Base-by-base conservation (phyloP, 140 eudicot species). In the Bidens hawaiensis region DNA sequence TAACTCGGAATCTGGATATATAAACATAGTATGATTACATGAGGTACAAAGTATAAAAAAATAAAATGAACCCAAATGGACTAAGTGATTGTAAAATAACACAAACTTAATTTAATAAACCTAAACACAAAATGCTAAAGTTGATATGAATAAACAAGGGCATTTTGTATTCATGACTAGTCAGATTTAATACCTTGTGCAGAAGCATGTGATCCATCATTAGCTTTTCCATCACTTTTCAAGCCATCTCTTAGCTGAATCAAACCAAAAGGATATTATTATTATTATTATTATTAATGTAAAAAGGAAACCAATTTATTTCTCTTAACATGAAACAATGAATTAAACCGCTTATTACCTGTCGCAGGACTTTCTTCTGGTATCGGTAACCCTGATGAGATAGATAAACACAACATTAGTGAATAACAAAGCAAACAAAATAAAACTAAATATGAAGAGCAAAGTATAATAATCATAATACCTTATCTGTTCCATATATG, bases 401-500 rank as follows among this genome's bases (percentile, higher is more conserved):
- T 30, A 52, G 60, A 56, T 19, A 19, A 73, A 62, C 67, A 42
- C 50, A 60, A 31, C 38, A 48, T 60, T 34, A 45, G 47, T 45
- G 23, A 30, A 8, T 41, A 41, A 63, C 11, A 15, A 30, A 31
- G 12, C 53, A n/a, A 16, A 24, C n/a, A 46, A 38, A 28, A 28
- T 14, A 21, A 19, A 19, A 42, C n/a, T n/a, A n/a, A n/a, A n/a
- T n/a, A n/a, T 23, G 36, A 25, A 45, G 30, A 55, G n/a, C n/a
- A n/a, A 41, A 18, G 21, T 40, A n/a, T n/a, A n/a, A n/a, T n/a
- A n/a, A n/a, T 46, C 24, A 49, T 21, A 62, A 38, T 53, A 86
- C 97, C 97, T 90, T 90, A 76, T 90, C 97, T 53, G 97, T 90
- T 71, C 97, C 97, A 65, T 90, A 90, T 42, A 90, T 86, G 72